These are phyloP conservation scores for Chaetomium fimeti DNA, from an alignment of 495 filamentous ascomycete genomes.

Conservation along the genomic window DNA sequence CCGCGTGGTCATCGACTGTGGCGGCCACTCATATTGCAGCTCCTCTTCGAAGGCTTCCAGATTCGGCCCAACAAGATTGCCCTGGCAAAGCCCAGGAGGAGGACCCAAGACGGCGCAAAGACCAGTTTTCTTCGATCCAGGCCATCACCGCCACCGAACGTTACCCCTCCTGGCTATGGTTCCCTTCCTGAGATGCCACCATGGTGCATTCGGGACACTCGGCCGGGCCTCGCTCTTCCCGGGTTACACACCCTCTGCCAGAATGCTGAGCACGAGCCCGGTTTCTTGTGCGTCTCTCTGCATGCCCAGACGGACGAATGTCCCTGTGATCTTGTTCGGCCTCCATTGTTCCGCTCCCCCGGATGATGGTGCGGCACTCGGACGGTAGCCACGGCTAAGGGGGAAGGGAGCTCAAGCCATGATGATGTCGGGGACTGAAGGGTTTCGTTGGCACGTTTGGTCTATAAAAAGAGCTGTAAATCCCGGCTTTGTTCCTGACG, in stretches of 20 bases:
- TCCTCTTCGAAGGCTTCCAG: not conserved
- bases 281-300: not conserved
- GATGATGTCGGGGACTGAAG: not conserved
- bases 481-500: not conserved
- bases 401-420: not conserved
- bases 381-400: not conserved
- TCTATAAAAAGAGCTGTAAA: not conserved
- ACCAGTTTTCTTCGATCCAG: constrained; percentile 21
- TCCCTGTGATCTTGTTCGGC: not conserved
- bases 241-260: not conserved
- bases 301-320: constrained; percentile 13
- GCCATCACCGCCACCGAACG: constrained; percentile 8
- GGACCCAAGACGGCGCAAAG: constrained; percentile 25
- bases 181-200: not conserved
- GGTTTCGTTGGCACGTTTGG: not conserved
- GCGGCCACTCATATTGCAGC: not conserved
- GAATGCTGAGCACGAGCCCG: not conserved
- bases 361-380: not conserved
- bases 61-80: constrained; percentile 14
- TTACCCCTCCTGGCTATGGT: constrained; percentile 6
- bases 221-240: not conserved
- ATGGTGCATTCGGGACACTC: constrained; percentile 11
- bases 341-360: not conserved
- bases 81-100: not conserved
- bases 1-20: no score